Conservation (phyloP, 2,329 filamentous ascomycete genomes). For the Ophiocordyceps camponoti-floridani region DNA sequence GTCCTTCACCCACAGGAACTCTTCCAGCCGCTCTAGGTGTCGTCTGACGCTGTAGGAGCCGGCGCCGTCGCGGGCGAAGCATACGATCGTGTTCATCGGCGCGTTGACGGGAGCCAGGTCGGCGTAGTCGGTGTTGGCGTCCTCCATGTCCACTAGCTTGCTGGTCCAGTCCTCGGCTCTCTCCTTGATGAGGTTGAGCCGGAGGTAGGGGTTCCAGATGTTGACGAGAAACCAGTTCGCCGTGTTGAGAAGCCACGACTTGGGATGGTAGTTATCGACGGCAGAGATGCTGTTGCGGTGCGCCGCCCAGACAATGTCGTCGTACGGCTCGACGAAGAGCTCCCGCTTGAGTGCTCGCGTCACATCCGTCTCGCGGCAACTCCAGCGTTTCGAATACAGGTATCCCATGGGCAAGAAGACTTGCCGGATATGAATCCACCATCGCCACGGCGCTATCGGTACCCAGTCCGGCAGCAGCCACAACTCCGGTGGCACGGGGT, state of each 20-base stretch:
- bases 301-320: conserved; percentile 55
- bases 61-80: conserved; percentile 71
- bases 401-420: conserved; percentile 92
- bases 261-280: conserved; percentile 83
- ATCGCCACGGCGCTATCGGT: conserved; percentile 77
- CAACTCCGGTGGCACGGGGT: conserved; percentile 81
- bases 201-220: conserved; percentile 64
- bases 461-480: conserved; percentile 90
- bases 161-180: conserved; percentile 67
- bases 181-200: conserved; percentile 44
- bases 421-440: conserved; percentile 97
- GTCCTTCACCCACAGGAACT: conserved; percentile 79
- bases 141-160: conserved; percentile 75
- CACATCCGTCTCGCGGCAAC: conserved; percentile 55
- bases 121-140: conserved; percentile 78
- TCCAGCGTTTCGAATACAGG: conserved; percentile 70
- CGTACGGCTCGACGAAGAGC: conserved; percentile 63
- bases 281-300: conserved; percentile 70
- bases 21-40: conserved; percentile 65
- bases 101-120: conserved; percentile 78
- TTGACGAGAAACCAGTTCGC: conserved; percentile 65
- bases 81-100: conserved; percentile 75
- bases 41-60: conserved; percentile 52
- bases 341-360: conserved; percentile 61
- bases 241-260: conserved; percentile 64